Evolutionary conservation across 352 stramenopile genomes (phyloP), one percentile per base, ranked within the genome.

Genomic region (Hyaloperonospora arabidopsidis): DNA sequence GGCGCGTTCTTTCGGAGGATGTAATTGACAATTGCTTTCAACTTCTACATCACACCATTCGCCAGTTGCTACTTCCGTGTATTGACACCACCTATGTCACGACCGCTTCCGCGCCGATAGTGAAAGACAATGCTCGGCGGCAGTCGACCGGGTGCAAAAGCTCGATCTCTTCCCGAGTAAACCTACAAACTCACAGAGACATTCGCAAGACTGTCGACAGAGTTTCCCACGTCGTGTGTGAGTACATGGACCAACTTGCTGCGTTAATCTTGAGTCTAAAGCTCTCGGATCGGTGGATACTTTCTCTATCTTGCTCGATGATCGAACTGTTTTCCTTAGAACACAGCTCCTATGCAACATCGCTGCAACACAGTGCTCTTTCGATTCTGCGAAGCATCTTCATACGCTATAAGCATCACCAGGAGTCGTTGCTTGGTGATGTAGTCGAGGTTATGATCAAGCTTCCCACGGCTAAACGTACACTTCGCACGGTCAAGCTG

Each of bases 371-470:
- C 25, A 86, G 74, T 50, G 68, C 66, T 22, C 49, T 84, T 14
- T n/a, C 59, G 14, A 72, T 92, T 21, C 49, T 93, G 34, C 72
- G 85, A 15, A 60, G 57, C 5, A 68, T 95, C 25, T 91, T 88
- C 54, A 34, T 90, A 38, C 60, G 72, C 22, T 89, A 93, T 54
- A 64, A 72, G 17, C 22, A 52, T 8, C 77, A 93, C 65, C 74
- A 81, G 17, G 54, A 69, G 11, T 63, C 84, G 3, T 52, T 95
- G 19, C 64, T 93, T 14, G 71, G 74, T 23, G 79, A 90, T 39
- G 61, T 91, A n/a, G 73, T 95, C 3, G 51, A 51, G 5, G 67
- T 88, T 1, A 88, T 95, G 67, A 47, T 88, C 5, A 89, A 95
- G 40, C 59, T 93, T 2, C 79, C 85, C 15, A 88, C 72, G 5